Percentiles rank a stretch among this genome's conserved stretches.
These are phyloP conservation scores for Mortierella antarctica DNA, from an alignment of 192 early-diverging fungal species.

Conservation along the genomic window DNA sequence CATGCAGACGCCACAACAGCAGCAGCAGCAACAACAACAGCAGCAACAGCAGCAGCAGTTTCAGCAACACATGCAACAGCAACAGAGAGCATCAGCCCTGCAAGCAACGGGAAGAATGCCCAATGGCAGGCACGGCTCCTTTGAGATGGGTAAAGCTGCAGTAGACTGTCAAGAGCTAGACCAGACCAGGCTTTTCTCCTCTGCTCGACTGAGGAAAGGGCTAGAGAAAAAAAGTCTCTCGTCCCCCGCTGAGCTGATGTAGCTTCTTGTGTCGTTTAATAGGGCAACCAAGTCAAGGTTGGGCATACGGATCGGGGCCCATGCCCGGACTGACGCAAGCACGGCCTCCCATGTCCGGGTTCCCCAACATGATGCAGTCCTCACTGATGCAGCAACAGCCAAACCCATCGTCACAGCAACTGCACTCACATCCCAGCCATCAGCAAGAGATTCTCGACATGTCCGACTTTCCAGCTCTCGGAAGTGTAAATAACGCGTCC, in stretches of 20 bases:
- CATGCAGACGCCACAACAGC: conserved; percentile 52
- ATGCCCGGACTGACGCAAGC: conserved; percentile 47
- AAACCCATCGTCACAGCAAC: conserved; percentile 37
- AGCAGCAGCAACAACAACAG: conserved; percentile 36
- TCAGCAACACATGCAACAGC: conserved; percentile 42
- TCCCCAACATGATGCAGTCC: conserved; percentile 39
- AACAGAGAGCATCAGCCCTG: conserved; percentile 41
- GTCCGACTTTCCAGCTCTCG: conserved; percentile 60
- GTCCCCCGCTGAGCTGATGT: not conserved
- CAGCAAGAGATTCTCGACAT: conserved; percentile 55
- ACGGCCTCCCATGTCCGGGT: conserved; percentile 49
- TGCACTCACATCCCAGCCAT: conserved; percentile 20
- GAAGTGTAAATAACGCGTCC: conserved; percentile 53
- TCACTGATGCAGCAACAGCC: conserved; percentile 42
- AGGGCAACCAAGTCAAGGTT: conserved; percentile 51
- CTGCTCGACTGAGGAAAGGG: not conserved
- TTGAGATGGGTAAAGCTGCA: conserved; percentile 38
- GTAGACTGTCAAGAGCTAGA: not conserved
- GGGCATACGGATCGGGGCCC: conserved; percentile 49
- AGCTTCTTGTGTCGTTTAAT: conserved; percentile 1
- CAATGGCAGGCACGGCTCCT: conserved; percentile 47
- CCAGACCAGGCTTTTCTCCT: not conserved
- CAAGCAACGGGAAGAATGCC: conserved; percentile 47
- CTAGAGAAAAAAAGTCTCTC: not conserved
- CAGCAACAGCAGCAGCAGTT: conserved; percentile 40